Base-by-base conservation (phyloP, 345 rosid genomes). In the Murraya paniculata region DNA sequence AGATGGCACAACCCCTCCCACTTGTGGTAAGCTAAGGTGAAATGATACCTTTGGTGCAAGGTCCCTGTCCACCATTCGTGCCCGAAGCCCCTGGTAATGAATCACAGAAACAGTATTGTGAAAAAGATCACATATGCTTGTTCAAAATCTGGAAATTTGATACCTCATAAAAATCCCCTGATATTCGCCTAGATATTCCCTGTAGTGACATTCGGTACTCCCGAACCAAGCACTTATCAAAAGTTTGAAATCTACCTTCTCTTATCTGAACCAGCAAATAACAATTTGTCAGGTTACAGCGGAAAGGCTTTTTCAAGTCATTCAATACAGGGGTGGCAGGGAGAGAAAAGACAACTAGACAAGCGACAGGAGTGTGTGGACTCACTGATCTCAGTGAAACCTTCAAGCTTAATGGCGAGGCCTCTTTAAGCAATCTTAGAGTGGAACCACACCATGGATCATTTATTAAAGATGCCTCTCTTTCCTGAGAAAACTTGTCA, bases 361-460 rank as follows among this genome's bases (percentile, higher is more conserved):
- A 16, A n/a, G 5, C 4, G 22, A 53, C 16, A 61, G 24, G 79
- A 5, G 56, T 38, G 57, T 25, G 25, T 74, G 71, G 79, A 89
- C 99, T 88, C 84, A 91, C 99, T 33, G 98, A 94, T 94, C 91
- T 92, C 79, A 96, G 81, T 61, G 98, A 81, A 72, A 94, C 95
- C 87, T 94, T 96, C 89, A 96, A 89, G 81, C 98, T 90, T 86
- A 94, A 77, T 14, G 99, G 98, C 18, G 98, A 94, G 77, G 89
- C 83, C 85, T 89, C 93, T 83, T 80, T 89, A 65, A 96, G 97
- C 76, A 87, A 88, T 74, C 87, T 84, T 67, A 93, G 68, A 45
- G 98, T 86, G 2, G 88, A 86, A 60, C 25, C 81, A 83, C 95
- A 93, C 96, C 96, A 94, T 56, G 68, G 72, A 84, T 89, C 95